phyloP scores from a whole-genome alignment of 2,329 filamentous ascomycete species.

The Fusarium sp. region DNA sequence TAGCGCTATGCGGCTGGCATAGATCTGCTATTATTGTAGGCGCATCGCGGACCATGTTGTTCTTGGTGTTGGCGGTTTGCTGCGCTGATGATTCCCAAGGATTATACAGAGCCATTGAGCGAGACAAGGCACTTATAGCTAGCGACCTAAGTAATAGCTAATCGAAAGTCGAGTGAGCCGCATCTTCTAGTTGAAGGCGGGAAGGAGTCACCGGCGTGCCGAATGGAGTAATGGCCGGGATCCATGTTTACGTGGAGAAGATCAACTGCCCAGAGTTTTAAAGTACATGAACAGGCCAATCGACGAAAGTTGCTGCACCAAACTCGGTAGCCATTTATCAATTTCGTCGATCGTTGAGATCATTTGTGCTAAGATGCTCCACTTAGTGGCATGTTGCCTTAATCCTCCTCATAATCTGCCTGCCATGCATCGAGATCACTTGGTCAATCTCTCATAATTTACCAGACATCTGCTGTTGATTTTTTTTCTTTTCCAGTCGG shows the following conservation, averaged over 20 bases:
- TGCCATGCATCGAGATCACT: neutral
- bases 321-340: neutral
- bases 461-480: no score
- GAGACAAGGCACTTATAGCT: neutral
- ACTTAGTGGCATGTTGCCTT: neutral
- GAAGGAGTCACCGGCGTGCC: conserved; percentile 12
- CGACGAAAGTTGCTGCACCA: neutral
- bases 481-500: neutral
- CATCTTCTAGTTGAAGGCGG: neutral
- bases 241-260: neutral
- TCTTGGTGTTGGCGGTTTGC: neutral
- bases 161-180: neutral
- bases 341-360: neutral
- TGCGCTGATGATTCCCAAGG: neutral
- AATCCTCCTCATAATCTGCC: neutral
- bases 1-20: conserved; percentile 32
- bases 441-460: neutral
- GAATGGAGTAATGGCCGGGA: conserved; percentile 11
- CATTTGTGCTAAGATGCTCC: conserved; percentile 1
- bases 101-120: neutral
- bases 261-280: neutral
- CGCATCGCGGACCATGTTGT: neutral
- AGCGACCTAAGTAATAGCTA: neutral
- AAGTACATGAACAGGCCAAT: neutral
- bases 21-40: conserved; percentile 16